Base-by-base conservation (phyloP, 805 yeast species). In the Candida glaebosa region DNA sequence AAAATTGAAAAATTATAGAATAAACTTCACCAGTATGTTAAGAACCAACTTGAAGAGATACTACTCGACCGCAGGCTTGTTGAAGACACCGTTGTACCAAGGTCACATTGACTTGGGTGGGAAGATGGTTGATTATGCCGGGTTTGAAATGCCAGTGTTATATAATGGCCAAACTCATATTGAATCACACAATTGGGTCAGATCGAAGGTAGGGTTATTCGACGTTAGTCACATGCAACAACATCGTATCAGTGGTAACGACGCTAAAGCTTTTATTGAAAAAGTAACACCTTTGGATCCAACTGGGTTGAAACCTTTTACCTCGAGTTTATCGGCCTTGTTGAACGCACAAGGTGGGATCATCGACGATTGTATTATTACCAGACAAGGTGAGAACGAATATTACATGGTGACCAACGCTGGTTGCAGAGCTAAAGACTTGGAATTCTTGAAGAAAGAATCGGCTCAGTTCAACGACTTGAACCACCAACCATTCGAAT, bases 151-250 rank as follows among this genome's bases (percentile, higher is more conserved):
- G 97, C 99, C 99, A 1, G 89, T 93, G 7, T 64, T 88, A 22
- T 93, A 90, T 69, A 75, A 79, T 48, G 81, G 75, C n/a, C 96
- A 87, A 64, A 65, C 87, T 2, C 98, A 91, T 61, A 81, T 88
- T 31, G 95, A 89, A 46, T 89, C 97, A 1, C 99, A 93, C 67
- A 77, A 84, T 40, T 93, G 98, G 98, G 95, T 91, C 0, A 79
- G 99, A 61, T 56, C 69, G 16, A 78, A 86, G 47, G 89, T 90
- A 28, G 99, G 99, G 5, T 69, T 93, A 38, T 93, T 93, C 56
- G 99, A 93, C 60, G 99, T 93, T 39, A 87, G 96, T 41, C 99
- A 93, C 64, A 93, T 93, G 99, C 75, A 91, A 38, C 99, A 93
- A 69, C 97, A 95, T 61, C 75, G 71, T 33, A 61, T 93, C 45